Evolutionary conservation across 163 green algal species (phyloP).

Genomic region (Coccomyxa subellipsoidea): DNA sequence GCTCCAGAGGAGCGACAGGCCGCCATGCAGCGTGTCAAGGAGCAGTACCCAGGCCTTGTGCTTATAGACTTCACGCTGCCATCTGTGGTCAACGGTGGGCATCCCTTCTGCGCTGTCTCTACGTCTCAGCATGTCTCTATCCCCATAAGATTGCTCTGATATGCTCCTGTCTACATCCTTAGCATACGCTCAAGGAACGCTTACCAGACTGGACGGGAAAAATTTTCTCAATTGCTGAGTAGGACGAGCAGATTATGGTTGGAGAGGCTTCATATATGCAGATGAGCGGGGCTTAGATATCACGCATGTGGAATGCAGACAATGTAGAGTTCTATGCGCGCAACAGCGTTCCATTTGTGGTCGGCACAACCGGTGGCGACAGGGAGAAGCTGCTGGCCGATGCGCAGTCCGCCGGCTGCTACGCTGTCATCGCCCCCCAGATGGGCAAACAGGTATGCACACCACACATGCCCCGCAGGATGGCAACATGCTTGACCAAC

Average conservation of each 20-base stretch:
- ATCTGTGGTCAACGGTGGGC: slow-evolving; percentile 74
- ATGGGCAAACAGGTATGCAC: slow-evolving; percentile 96
- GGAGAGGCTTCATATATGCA: too few relatives aligned
- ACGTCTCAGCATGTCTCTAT: not conserved
- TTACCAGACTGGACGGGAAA: too few relatives aligned
- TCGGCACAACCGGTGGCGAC: slow-evolving; percentile 98
- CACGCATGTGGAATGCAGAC: too few relatives aligned
- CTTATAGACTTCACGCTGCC: slow-evolving; percentile 95
- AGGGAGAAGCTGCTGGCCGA: slow-evolving; percentile 67
- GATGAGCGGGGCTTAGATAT: too few relatives aligned
- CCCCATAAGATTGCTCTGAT: too few relatives aligned
- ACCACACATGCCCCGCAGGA: too few relatives aligned
- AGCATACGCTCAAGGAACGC: too few relatives aligned
- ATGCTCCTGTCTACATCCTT: too few relatives aligned
- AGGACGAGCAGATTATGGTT: too few relatives aligned
- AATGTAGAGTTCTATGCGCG: slow-evolving; percentile 78
- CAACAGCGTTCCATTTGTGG: slow-evolving; percentile 89
- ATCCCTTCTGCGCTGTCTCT: not conserved
- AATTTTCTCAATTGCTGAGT: too few relatives aligned
- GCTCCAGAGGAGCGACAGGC: slow-evolving; percentile 60
- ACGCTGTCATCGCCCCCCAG: slow-evolving; percentile 96
- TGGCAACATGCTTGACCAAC: too few relatives aligned
- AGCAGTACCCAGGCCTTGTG: slow-evolving; percentile 71
- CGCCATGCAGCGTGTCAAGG: slow-evolving; percentile 51
- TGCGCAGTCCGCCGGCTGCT: slow-evolving; percentile 56